Percentiles rank a stretch among this genome's conserved stretches.
Evolutionary conservation across 345 rosid species (phyloP).

Genomic region (Populus tremula): DNA sequence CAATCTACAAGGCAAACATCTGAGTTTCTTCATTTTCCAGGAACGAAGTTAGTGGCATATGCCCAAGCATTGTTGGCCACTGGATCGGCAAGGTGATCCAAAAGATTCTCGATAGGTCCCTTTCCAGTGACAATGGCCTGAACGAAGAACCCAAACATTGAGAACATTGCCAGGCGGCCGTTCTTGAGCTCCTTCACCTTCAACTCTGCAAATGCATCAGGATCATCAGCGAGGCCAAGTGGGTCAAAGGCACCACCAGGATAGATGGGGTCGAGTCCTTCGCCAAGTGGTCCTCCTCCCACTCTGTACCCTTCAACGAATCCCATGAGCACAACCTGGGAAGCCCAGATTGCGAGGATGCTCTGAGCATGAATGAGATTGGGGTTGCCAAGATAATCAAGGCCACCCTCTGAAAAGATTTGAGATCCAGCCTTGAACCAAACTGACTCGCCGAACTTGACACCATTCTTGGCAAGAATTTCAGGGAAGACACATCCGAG

Average conservation of each 20-base stretch:
- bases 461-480: slow-evolving; percentile 76
- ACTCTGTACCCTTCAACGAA: slow-evolving; percentile 90
- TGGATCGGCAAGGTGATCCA: slow-evolving; percentile 86
- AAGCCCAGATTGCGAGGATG: slow-evolving; percentile 92
- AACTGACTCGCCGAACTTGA: slow-evolving; percentile 84
- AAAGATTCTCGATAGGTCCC: slow-evolving; percentile 90
- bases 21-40: slow-evolving; percentile 61
- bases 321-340: slow-evolving; percentile 94
- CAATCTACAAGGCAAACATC: background rate
- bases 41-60: slow-evolving; percentile 93
- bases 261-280: slow-evolving; percentile 92
- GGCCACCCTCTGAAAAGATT: slow-evolving; percentile 92
- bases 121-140: slow-evolving; percentile 96
- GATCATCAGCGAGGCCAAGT: slow-evolving; percentile 86
- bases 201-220: slow-evolving; percentile 88
- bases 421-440: slow-evolving; percentile 98
- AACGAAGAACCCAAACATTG: slow-evolving; percentile 93
- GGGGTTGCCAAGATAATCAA: slow-evolving; percentile 94
- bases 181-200: slow-evolving; percentile 97
- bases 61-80: slow-evolving; percentile 96
- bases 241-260: slow-evolving; percentile 98
- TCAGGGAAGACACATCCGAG: slow-evolving; percentile 92
- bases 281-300: slow-evolving; percentile 96
- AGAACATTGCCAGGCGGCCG: slow-evolving; percentile 88
- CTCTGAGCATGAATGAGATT: slow-evolving; percentile 95